Evolutionary conservation across 768 basidiomycete species (phyloP).

Genomic region (Suillus occidentalis): DNA sequence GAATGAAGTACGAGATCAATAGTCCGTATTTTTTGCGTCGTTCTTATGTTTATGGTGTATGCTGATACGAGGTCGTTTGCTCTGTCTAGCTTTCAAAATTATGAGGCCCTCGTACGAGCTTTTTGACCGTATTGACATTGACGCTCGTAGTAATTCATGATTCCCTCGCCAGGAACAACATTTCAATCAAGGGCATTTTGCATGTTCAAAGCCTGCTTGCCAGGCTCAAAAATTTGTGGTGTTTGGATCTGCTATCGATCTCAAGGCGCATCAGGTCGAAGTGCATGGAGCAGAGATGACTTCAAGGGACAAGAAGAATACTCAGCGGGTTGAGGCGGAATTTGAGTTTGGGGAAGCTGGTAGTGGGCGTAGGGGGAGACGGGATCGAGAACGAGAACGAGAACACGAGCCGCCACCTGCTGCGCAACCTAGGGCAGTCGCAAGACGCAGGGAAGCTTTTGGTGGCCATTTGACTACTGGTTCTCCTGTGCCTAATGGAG

Average conservation of each 20-base stretch:
- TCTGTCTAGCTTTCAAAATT: constrained; percentile 67
- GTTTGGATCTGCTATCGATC: constrained; percentile 82
- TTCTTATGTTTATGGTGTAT: constrained; percentile 3
- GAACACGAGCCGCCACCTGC: constrained; percentile 49
- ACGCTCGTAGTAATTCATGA: constrained; percentile 8
- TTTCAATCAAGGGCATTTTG: constrained; percentile 73
- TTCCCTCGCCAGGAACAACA: constrained; percentile 59
- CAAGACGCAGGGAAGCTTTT: constrained; percentile 61
- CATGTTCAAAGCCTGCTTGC: constrained; percentile 74
- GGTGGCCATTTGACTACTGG: constrained; percentile 56
- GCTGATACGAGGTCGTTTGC: neutral
- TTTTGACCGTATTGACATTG: constrained; percentile 4
- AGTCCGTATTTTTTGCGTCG: constrained; percentile 56
- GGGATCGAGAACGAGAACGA: constrained; percentile 48
- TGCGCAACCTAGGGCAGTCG: constrained; percentile 30
- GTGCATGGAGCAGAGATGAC: constrained; percentile 78
- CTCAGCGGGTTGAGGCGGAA: constrained; percentile 60
- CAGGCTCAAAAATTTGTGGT: constrained; percentile 92
- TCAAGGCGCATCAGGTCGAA: constrained; percentile 89
- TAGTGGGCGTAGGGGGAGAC: constrained; percentile 45
- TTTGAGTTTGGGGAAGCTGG: constrained; percentile 68
- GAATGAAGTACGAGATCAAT: constrained; percentile 75
- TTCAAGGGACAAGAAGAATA: constrained; percentile 66
- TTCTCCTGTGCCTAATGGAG: constrained; percentile 17
- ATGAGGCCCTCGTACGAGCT: constrained; percentile 65